Base-by-base conservation (phyloP, 1,284 basidiomycete genomes). In the Paramarasmius palmivorus region DNA sequence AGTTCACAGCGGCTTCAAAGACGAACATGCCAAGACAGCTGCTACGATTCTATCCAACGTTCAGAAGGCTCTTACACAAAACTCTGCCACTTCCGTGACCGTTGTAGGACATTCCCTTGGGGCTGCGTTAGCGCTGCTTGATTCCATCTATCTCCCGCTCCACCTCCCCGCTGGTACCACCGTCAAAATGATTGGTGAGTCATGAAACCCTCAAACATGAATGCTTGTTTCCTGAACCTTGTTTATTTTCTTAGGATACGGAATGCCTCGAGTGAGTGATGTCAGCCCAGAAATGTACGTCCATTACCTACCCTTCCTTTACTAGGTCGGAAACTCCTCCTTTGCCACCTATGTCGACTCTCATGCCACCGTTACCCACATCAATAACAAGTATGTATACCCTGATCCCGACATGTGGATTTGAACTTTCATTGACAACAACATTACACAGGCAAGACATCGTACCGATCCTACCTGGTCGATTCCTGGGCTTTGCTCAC, bases 1-100 rank as follows among this genome's bases (percentile, higher is more conserved):
- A 53, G 80, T 77, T 0, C 84, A 86, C 61, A 58, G 57, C 3
- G 84, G 84, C 20, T 87, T 86, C 63, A 66, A 60, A 1, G 61
- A 71, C 3, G 73, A 72, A 4, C 84, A 86, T 38, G 72, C 81
- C 0, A 60, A 63, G 79, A 72, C 78, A 32, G 79, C 81, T 0
- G 57, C 65, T 0, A 48, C 55, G 15, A 63, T 83, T 20, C 68
- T 83, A 3, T 59, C 73, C 1, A 73, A 73, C 2, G 81, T 83
- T 0, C 53, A 74, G 49, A 60, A 52, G 0, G 61, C 74, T 5
- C 67, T 83, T 50, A 64, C 70, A 8, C 53, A 59, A 36, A 68
- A 75, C 56, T 50, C 57, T 3, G 67, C 73, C 0, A 72, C 53
- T 2, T 58, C 69, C 0, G 76, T 83, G 17, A 75, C 77, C 1